A percentile compares a stretch with the other conserved stretches of the same genome.
Conservation (phyloP, 768 basidiomycete genomes). For the Tephrocybe sp. region DNA sequence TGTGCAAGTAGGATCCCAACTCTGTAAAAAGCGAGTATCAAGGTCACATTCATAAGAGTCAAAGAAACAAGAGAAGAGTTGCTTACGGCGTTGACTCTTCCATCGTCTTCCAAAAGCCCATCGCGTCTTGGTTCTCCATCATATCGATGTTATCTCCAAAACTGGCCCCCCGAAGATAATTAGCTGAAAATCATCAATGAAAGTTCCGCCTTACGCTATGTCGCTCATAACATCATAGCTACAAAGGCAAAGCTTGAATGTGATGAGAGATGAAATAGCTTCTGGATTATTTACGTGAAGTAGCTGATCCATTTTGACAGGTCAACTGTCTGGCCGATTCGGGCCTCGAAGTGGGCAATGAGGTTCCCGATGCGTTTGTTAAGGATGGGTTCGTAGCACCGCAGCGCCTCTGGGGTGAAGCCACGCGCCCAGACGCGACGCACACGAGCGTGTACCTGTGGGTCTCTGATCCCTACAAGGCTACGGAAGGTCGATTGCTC, state of each 20-base stretch:
- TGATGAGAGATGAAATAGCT: background rate
- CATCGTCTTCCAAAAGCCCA: conserved; percentile 14
- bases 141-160: conserved; percentile 26
- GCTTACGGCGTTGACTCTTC: conserved; percentile 13
- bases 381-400: conserved; percentile 22
- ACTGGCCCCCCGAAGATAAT: too few relatives aligned
- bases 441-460: conserved; percentile 31
- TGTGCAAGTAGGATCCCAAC: conserved; percentile 15
- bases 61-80: background rate
- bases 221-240: conserved; percentile 43
- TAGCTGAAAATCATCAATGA: too few relatives aligned
- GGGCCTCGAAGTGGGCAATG: conserved; percentile 15
- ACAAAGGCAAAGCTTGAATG: background rate
- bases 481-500: conserved; percentile 15
- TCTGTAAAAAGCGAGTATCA: conserved; percentile 4
- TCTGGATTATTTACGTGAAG: conserved; percentile 32
- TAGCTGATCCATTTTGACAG: conserved; percentile 35
- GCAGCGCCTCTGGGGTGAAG: conserved; percentile 33
- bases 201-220: conserved; percentile 30
- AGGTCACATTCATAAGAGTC: background rate
- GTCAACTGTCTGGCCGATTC: conserved; percentile 23
- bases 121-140: conserved; percentile 14
- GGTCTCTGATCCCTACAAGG: conserved; percentile 31
- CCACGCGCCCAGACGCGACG: conserved; percentile 41
- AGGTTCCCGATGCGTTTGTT: conserved; percentile 24